These are phyloP conservation scores for Lolium perenne DNA, from an alignment of 176 grass and related monocot species.

Conservation along the genomic window DNA sequence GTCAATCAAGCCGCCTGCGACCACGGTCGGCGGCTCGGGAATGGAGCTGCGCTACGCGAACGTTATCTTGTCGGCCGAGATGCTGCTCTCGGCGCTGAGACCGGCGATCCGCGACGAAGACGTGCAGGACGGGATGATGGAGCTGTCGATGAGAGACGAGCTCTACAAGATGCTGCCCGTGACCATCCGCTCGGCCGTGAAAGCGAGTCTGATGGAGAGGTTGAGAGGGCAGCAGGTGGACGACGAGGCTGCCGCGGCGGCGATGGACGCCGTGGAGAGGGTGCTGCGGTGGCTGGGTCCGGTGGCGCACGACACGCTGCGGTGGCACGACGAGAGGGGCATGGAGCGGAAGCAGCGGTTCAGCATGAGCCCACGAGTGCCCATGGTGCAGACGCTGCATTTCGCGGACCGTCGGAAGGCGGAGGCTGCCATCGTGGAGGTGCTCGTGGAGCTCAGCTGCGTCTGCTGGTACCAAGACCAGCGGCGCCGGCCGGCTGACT, in stretches of 20 bases:
- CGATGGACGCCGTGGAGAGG: constrained; percentile 47
- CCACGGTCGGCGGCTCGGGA: constrained; percentile 65
- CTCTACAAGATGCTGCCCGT: constrained; percentile 79
- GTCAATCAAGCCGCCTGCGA: constrained; percentile 43
- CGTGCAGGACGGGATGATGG: constrained; percentile 43
- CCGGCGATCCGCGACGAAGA: constrained; percentile 23
- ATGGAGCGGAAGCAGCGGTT: constrained; percentile 82
- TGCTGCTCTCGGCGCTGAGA: constrained; percentile 46
- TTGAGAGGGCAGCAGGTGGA: constrained; percentile 53
- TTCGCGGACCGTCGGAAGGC: constrained; percentile 76
- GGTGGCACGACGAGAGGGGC: constrained; percentile 78
- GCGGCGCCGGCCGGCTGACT: constrained; percentile 25
- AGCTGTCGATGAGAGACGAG: constrained; percentile 61
- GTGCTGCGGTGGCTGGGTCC: constrained; percentile 71
- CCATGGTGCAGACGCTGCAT: constrained; percentile 83
- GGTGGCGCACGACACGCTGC: constrained; percentile 72
- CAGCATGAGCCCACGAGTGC: constrained; percentile 51
- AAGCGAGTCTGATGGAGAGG: constrained; percentile 62
- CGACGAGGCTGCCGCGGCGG: constrained; percentile 44
- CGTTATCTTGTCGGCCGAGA: constrained; percentile 57
- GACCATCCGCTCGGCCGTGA: constrained; percentile 60
- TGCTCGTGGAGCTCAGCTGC: constrained; percentile 75
- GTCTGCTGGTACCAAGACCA: constrained; percentile 75
- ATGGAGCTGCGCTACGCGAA: constrained; percentile 76
- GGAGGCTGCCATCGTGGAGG: constrained; percentile 70